Conservation (phyloP, 257 asterid species). For the Solanum piurae region DNA sequence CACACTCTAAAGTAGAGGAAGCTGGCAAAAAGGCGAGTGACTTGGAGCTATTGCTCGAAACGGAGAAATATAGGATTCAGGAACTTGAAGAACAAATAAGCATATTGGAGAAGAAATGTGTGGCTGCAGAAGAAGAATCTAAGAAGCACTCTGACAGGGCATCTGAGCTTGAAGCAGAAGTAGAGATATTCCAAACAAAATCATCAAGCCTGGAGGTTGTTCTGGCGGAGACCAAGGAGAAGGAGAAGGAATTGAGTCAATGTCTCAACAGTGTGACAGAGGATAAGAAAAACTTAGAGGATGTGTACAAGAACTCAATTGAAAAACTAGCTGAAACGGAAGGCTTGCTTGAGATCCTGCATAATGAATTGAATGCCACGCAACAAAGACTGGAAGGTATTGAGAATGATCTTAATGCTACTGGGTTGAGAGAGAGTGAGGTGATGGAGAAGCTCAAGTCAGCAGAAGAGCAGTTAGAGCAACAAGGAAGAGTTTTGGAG, state of each 20-base stretch:
- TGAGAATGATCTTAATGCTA: conserved; percentile 49
- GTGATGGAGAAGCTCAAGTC: conserved; percentile 55
- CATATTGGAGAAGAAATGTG: conserved; percentile 42
- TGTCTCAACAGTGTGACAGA: conserved; percentile 30
- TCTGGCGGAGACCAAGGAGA: conserved; percentile 45
- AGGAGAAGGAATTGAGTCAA: conserved; percentile 48
- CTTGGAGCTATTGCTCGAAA: conserved; percentile 64
- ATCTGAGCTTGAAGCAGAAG: conserved; percentile 60
- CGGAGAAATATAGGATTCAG: conserved; percentile 62
- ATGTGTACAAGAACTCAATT: conserved; percentile 25
- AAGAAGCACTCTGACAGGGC: conserved; percentile 28
- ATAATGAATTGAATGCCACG: conserved; percentile 40
- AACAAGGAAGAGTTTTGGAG: conserved; percentile 45
- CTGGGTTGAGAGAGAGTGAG: conserved; percentile 45
- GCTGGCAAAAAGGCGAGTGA: conserved; percentile 48
- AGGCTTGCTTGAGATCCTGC: conserved; percentile 40
- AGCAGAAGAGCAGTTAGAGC: conserved; percentile 64
- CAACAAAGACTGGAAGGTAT: conserved; percentile 52
- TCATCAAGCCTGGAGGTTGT: conserved; percentile 59
- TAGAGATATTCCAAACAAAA: conserved; percentile 47
- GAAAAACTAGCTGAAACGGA: conserved; percentile 66
- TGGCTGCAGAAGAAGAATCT: conserved; percentile 40
- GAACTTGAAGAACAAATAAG: conserved; percentile 78
- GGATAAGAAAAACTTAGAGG: conserved; percentile 59
- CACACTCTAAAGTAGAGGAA: conserved; percentile 60